phyloP scores from a whole-genome alignment of 768 basidiomycete species.

The Macrolepiota albuminosa region DNA sequence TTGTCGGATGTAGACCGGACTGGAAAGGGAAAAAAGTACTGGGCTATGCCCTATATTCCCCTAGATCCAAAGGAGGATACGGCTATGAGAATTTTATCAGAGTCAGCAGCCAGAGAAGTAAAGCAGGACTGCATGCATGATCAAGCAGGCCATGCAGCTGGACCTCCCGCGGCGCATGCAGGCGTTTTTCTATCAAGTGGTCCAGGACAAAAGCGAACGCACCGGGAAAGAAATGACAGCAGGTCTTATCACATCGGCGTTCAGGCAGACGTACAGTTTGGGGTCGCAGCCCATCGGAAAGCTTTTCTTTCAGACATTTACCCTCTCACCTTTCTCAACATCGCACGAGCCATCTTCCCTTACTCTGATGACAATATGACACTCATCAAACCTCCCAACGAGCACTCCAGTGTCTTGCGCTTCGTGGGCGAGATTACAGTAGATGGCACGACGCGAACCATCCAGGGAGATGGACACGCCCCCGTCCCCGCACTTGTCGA shows the following conservation, averaged over 20 bases:
- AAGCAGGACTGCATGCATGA: too few relatives aligned
- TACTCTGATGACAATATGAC: slow-evolving; percentile 48
- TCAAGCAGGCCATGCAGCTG: slow-evolving; percentile 65
- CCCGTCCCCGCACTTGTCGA: slow-evolving; percentile 73
- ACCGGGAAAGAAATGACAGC: slow-evolving; percentile 78
- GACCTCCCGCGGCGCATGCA: slow-evolving; percentile 84
- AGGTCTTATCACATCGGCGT: slow-evolving; percentile 69
- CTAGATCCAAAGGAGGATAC: slow-evolving; percentile 84
- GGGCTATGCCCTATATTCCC: slow-evolving; percentile 82
- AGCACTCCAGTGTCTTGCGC: slow-evolving; percentile 22
- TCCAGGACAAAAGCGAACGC: slow-evolving; percentile 71
- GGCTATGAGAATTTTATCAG: slow-evolving; percentile 86
- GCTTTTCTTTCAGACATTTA: slow-evolving; percentile 60
- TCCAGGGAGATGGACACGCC: slow-evolving; percentile 76
- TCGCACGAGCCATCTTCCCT: slow-evolving; percentile 33
- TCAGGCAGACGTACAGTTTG: slow-evolving; percentile 61
- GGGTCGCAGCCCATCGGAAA: slow-evolving; percentile 62
- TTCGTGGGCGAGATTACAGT: slow-evolving; percentile 68
- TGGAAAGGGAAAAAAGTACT: slow-evolving; percentile 41
- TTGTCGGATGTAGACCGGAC: slow-evolving; percentile 44
- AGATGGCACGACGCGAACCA: slow-evolving; percentile 57
- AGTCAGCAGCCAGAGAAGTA: slow-evolving; percentile 85
- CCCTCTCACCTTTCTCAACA: slow-evolving; percentile 40
- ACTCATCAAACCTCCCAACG: slow-evolving; percentile 6
- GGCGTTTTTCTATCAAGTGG: slow-evolving; percentile 70